phyloP scores from a whole-genome alignment of 2,329 filamentous ascomycete genomes.

The Elsinoe perseae region DNA sequence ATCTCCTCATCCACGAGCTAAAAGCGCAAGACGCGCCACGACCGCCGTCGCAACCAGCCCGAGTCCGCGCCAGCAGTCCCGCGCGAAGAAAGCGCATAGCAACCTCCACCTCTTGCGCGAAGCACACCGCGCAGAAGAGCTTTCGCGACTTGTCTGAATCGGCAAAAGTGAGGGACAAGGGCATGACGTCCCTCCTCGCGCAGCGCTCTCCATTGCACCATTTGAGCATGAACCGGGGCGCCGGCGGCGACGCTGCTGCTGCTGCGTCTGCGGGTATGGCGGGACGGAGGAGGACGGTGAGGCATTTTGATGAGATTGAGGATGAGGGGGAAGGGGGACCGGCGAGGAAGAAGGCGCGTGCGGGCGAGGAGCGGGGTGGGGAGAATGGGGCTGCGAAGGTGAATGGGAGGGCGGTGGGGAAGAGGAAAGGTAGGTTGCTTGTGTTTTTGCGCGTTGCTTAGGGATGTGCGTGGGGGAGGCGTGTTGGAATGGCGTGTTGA shows the following conservation, averaged over 20 bases:
- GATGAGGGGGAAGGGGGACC: slow-evolving; percentile 39
- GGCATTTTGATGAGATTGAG: slow-evolving; percentile 35
- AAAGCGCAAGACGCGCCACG: too few relatives aligned
- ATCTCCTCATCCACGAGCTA: background rate
- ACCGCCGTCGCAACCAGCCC: background rate
- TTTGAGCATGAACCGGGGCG: slow-evolving; percentile 38
- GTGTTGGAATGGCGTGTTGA: background rate
- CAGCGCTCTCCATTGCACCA: slow-evolving; percentile 36
- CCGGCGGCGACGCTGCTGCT: too few relatives aligned
- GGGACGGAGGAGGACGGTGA: slow-evolving; percentile 41
- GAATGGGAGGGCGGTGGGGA: slow-evolving; percentile 18
- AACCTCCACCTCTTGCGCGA: background rate
- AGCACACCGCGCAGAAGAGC: background rate
- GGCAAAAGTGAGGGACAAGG: background rate
- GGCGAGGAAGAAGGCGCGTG: slow-evolving; percentile 36
- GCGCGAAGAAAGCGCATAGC: too few relatives aligned
- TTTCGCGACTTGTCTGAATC: too few relatives aligned
- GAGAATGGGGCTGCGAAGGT: slow-evolving; percentile 31
- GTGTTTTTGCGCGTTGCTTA: background rate
- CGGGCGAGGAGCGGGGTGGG: slow-evolving; percentile 29
- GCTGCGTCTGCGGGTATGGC: slow-evolving; percentile 18
- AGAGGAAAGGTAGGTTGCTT: slow-evolving; percentile 17
- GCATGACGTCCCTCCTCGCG: slow-evolving; percentile 26
- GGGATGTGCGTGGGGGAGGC: background rate
- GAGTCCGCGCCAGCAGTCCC: background rate